Conservation (phyloP, 2,329 filamentous ascomycete species). For the Aspergillus pseudonomiae region DNA sequence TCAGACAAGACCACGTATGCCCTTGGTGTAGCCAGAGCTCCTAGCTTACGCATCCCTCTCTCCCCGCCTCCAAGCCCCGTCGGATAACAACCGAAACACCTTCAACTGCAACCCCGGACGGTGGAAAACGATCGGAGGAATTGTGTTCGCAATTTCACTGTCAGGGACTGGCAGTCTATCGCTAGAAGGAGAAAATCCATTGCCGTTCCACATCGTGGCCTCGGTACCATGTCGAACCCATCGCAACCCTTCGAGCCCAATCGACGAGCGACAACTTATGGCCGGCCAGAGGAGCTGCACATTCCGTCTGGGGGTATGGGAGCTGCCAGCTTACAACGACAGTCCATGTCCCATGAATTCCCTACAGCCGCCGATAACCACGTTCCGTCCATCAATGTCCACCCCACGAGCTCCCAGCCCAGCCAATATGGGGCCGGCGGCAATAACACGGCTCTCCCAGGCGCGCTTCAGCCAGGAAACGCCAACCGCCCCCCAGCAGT, state of each 20-base stretch:
- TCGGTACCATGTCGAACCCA: slow-evolving; percentile 46
- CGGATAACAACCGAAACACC: neutral
- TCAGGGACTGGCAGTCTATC: neutral
- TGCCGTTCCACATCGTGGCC: slow-evolving; percentile 15
- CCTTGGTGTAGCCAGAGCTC: slow-evolving; percentile 43
- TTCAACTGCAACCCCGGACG: neutral
- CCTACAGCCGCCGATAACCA: slow-evolving; percentile 53
- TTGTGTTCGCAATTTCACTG: slow-evolving; percentile 1
- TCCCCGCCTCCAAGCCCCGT: slow-evolving; percentile 1
- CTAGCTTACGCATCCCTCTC: slow-evolving; percentile 14
- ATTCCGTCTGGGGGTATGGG: slow-evolving; percentile 45
- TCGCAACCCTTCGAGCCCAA: slow-evolving; percentile 52
- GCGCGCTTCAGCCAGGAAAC: slow-evolving; percentile 61
- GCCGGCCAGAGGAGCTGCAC: slow-evolving; percentile 60
- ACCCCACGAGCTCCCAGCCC: slow-evolving; percentile 57
- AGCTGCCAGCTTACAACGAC: slow-evolving; percentile 39
- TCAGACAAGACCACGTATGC: slow-evolving; percentile 45
- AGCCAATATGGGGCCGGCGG: slow-evolving; percentile 49
- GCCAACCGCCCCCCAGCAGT: slow-evolving; percentile 55
- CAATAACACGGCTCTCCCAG: slow-evolving; percentile 54
- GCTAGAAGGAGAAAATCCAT: neutral
- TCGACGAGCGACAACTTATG: slow-evolving; percentile 51
- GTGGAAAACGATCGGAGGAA: neutral
- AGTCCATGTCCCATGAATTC: slow-evolving; percentile 52
- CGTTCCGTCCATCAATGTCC: slow-evolving; percentile 61